Conservation (phyloP, 2,329 filamentous ascomycete genomes). For the Curvularia spicifera region DNA sequence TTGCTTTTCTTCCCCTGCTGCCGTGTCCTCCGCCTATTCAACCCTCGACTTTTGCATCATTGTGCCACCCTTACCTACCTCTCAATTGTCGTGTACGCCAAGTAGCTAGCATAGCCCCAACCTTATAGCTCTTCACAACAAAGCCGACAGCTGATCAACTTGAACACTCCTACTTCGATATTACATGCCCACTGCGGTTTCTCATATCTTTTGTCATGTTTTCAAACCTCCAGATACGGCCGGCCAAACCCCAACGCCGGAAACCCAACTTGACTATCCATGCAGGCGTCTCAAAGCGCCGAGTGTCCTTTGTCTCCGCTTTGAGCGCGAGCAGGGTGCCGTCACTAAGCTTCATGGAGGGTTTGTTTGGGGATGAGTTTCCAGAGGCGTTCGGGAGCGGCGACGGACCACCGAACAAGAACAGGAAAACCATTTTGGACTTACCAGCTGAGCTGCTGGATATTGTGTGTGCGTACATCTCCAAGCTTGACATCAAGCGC, state of each 20-base stretch:
- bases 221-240: conserved; percentile 27
- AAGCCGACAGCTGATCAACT: not conserved
- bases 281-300: conserved; percentile 32
- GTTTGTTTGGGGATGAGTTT: conserved; percentile 35
- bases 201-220: conserved; percentile 17
- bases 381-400: conserved; percentile 27
- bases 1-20: conserved; percentile 3
- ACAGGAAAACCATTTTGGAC: conserved; percentile 26
- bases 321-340: conserved; percentile 28
- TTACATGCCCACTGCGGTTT: not conserved
- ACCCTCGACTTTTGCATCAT: not conserved
- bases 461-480: conserved; percentile 24
- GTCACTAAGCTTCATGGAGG: conserved; percentile 34
- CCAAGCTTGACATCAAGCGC: conserved; percentile 30
- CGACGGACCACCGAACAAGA: conserved; percentile 17
- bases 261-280: conserved; percentile 32
- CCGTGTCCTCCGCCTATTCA: not conserved
- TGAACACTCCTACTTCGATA: not conserved
- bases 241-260: conserved; percentile 29
- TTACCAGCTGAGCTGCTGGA: conserved; percentile 30
- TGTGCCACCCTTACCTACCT: not conserved
- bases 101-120: conserved; percentile 1
- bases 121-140: not conserved
- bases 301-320: conserved; percentile 24
- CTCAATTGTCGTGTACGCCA: not conserved